Base-by-base conservation (phyloP, 345 rosid species). In the Rhodamnia argentea region DNA sequence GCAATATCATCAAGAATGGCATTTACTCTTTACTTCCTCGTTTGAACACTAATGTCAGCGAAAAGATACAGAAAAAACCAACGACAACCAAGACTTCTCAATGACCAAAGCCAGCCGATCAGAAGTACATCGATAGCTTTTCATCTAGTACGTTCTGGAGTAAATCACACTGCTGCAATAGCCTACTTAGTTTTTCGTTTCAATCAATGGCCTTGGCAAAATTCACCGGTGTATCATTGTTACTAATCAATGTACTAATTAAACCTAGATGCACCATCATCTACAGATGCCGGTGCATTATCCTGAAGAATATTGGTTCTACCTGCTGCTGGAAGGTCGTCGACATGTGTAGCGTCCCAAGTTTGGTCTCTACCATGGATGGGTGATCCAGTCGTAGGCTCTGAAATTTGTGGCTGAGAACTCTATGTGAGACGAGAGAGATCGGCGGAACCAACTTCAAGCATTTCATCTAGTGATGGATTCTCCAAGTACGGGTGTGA, bases 161-260 rank as follows among this genome's bases (percentile, higher is more conserved):
- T 70, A 94, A 58, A 90, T 91, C 92, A 93, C 99, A 97, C 87
- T 90, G 92, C 90, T 95, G 93, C 90, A 96, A 87, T 86, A 96
- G 86, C 88, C 91, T 89, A 87, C 90, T 90, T 83, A 97, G 88
- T 82, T 89, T 90, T 52, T 95, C 93, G 1, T 90, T 84, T 82
- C 90, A 92, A 37, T 56, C 85, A 0, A 44, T 82, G 44, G 70
- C 88, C 76, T 59, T 50, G 78, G 78, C 13, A 70, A 37, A 70
- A 70, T 32, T 70, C 47, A 37, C 47, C 22, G 13, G 3, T 37
- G 47, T 70, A 70, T 70, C 13, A 0, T 32, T 10, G 13, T 4
- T 70, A 70, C 78, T 70, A 16, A 44, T 70, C 47, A 70, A 70
- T 37, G 78, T 70, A 70, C 78, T n/a, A n/a, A n/a, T n/a, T 18